Evolutionary conservation across 352 stramenopile genomes (phyloP), one percentile per base, ranked within the genome.

Genomic region (Globisporangium mamillatum): DNA sequence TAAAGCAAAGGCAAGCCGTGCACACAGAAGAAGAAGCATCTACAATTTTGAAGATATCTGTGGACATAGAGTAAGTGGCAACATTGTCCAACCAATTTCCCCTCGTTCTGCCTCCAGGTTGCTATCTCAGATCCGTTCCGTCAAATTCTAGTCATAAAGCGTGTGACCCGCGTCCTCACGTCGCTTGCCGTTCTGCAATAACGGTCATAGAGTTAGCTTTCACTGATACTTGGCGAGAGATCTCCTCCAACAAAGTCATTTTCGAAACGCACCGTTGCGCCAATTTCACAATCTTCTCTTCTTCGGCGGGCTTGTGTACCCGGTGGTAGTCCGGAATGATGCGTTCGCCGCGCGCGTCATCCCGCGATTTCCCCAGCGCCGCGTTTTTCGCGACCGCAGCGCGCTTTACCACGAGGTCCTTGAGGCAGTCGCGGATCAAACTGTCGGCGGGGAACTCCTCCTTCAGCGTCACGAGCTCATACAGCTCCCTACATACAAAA

Each of bases 251-350:
- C 5, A n/a, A 3, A 22, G 3, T 20, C n/a, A 41, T 20, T 4
- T 22, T 18, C 18, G 29, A 67, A 10, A 73, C 67, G 22, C 46
- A 92, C 84, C 77, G 74, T 34, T 86, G 71, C 56, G 82, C 82
- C 60, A 72, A 65, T 58, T 80, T 52, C 46, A 92, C 67, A 27
- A 90, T 71, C 9, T 58, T 69, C 57, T 90, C 83, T 24, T 76
- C 73, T 5, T 71, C 63, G 24, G 71, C 79, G 1, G 74, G 73
- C 60, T 76, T 84, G 76, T 96, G 88, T 14, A 93, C 86, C 25
- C 82, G 71, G 4, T 66, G 52, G 61, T 96, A 96, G 70, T 92
- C 85, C 0, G 82, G 73, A 48, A 91, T 86, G 58, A 91, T 93
- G 14, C 80, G 74, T 56, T 85, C 65, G 0, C 88, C 88, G 32